phyloP scores from a whole-genome alignment of 257 asterid genomes.

The Jaltomata sinuosa region DNA sequence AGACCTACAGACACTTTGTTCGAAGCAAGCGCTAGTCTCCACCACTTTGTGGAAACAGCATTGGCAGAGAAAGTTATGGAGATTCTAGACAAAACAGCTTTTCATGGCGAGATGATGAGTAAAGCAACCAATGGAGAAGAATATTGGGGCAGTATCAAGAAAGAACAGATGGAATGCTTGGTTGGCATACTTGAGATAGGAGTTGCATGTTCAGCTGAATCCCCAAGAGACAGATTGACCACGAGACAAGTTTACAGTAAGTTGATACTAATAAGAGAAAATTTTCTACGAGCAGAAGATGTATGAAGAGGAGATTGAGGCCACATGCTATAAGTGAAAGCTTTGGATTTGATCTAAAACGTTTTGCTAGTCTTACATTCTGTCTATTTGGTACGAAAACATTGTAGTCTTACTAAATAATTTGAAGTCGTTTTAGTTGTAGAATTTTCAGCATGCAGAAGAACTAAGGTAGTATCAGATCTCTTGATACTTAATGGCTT shows the following conservation, averaged over 20 bases:
- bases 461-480: neutral
- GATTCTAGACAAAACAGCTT: constrained; percentile 17
- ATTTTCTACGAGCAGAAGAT: neutral
- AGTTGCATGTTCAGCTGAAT: constrained; percentile 9
- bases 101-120: neutral
- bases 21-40: constrained; percentile 13
- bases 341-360: neutral
- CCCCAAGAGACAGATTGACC: constrained; percentile 9
- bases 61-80: constrained; percentile 8
- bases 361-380: neutral
- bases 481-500: neutral
- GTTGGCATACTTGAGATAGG: constrained; percentile 9
- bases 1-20: constrained; percentile 25
- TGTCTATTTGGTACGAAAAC: neutral
- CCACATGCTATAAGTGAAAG: neutral
- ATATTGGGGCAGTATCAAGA: neutral
- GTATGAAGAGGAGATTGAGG: neutral
- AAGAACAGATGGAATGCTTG: neutral
- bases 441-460: neutral
- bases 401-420: neutral
- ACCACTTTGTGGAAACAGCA: constrained; percentile 1
- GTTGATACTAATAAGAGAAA: constrained; percentile 1
- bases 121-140: neutral
- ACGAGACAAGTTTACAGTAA: constrained; percentile 3
- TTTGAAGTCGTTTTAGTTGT: neutral